Percentiles rank a stretch among this genome's conserved stretches.
Conservation (phyloP, 805 yeast species). For the Clavispora fructus region DNA sequence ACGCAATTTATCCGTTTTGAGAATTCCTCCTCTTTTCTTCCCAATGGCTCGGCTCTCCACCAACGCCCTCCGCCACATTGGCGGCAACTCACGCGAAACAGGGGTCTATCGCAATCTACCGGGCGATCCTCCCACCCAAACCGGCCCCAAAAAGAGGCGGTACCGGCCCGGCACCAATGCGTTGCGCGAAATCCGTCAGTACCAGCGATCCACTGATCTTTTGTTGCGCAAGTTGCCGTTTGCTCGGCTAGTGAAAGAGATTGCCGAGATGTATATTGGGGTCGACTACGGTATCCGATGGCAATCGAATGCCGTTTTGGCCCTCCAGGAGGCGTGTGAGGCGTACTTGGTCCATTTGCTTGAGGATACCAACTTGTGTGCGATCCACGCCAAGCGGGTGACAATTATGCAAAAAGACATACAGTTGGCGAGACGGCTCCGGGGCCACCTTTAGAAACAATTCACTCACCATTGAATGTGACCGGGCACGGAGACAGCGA, state of each 20-base stretch:
- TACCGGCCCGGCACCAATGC: conserved; percentile 65
- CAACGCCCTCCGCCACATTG: conserved; percentile 4
- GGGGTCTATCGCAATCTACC: conserved; percentile 48
- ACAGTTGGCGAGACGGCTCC: conserved; percentile 70
- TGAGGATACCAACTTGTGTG: conserved; percentile 74
- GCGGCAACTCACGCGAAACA: conserved; percentile 12
- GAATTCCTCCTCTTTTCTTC: background rate
- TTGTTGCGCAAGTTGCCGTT: conserved; percentile 69
- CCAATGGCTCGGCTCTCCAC: conserved; percentile 12
- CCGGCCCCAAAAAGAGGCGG: conserved; percentile 30
- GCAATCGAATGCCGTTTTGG: conserved; percentile 75
- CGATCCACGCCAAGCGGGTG: conserved; percentile 77
- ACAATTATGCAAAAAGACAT: conserved; percentile 82
- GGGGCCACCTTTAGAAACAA: conserved; percentile 40
- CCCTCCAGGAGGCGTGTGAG: conserved; percentile 78
- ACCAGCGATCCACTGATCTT: conserved; percentile 63
- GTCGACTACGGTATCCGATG: conserved; percentile 57
- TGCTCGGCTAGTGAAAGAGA: conserved; percentile 70
- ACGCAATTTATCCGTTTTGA: conserved; percentile 4
- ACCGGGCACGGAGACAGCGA: background rate
- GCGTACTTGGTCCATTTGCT: conserved; percentile 68
- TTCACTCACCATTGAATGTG: no score
- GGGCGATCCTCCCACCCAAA: conserved; percentile 43
- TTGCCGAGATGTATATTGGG: conserved; percentile 57
- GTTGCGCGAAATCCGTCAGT: conserved; percentile 60